These are phyloP conservation scores for Hypomyces rosellus DNA, from an alignment of 2,329 filamentous ascomycete genomes.

Conservation along the genomic window DNA sequence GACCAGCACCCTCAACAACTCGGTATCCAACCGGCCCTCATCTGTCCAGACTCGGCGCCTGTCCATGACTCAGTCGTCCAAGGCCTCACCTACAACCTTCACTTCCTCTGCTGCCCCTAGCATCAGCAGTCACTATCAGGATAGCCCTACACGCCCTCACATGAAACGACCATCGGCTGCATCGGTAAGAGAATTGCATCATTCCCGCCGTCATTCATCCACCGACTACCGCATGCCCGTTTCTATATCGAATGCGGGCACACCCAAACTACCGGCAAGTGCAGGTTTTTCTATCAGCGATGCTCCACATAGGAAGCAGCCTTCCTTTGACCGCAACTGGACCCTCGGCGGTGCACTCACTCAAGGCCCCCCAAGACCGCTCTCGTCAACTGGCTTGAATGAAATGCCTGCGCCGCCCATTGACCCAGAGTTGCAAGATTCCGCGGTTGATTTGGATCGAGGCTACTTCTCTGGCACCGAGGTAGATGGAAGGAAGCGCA, in stretches of 20 bases:
- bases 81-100: conserved; percentile 38
- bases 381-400: conserved; percentile 47
- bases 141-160: conserved; percentile 43
- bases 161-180: conserved; percentile 67
- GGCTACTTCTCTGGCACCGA: conserved; percentile 94
- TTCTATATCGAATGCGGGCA: conserved; percentile 15
- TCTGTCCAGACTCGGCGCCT: conserved; percentile 43
- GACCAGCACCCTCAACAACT: conserved; percentile 51
- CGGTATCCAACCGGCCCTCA: conserved; percentile 38
- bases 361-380: conserved; percentile 37
- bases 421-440: conserved; percentile 38
- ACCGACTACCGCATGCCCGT: conserved; percentile 58
- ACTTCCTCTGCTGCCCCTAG: conserved; percentile 35
- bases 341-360: conserved; percentile 50
- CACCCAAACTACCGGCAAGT: conserved; percentile 37
- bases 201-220: conserved; percentile 81
- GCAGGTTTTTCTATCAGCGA: conserved; percentile 37
- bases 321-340: conserved; percentile 66
- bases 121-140: conserved; percentile 24
- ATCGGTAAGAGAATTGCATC: conserved; percentile 73
- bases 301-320: conserved; percentile 53
- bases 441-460: conserved; percentile 63
- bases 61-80: conserved; percentile 46
- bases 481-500: conserved; percentile 66
- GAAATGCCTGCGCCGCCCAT: conserved; percentile 34